phyloP scores from a whole-genome alignment of 2,329 filamentous ascomycete genomes.

The Fusarium falciforme region DNA sequence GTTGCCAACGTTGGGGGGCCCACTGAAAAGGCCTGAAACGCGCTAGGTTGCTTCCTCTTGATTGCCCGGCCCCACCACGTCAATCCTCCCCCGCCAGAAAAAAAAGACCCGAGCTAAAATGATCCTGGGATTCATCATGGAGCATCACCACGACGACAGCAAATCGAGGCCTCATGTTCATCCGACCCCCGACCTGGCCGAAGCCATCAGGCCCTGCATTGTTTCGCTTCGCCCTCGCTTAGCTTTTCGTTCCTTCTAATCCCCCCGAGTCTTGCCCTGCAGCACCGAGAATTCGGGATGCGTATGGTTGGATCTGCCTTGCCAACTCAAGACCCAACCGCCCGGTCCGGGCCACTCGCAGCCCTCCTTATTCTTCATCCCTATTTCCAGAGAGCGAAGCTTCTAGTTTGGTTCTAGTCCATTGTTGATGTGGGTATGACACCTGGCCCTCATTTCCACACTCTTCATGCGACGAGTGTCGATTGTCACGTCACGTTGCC shows the following conservation, averaged over 20 bases:
- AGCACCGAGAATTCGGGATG: background rate
- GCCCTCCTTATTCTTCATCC: background rate
- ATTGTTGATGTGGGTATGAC: background rate
- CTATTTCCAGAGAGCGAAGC: background rate
- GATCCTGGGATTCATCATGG: background rate
- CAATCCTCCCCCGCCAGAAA: background rate
- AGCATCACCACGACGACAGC: background rate
- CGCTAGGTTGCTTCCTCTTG: slow-evolving; percentile 17
- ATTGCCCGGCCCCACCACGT: slow-evolving; percentile 1
- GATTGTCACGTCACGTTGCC: background rate
- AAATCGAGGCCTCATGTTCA: background rate
- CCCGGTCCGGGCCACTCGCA: background rate
- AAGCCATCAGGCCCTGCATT: background rate
- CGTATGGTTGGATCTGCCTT: background rate
- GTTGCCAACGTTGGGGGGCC: slow-evolving; percentile 4
- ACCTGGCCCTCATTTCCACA: slow-evolving; percentile 5
- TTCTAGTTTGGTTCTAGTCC: slow-evolving; percentile 1
- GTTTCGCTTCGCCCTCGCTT: background rate
- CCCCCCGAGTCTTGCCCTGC: background rate
- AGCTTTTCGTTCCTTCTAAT: background rate
- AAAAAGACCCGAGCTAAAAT: background rate
- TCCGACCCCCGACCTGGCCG: background rate
- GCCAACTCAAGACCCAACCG: background rate
- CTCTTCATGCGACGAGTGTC: background rate
- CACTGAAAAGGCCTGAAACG: slow-evolving; percentile 26